Evolutionary conservation across 108 stramenopile species (phyloP), one percentile per base, ranked within the genome.

Genomic region (Pseudonitzschia multistriata): DNA sequence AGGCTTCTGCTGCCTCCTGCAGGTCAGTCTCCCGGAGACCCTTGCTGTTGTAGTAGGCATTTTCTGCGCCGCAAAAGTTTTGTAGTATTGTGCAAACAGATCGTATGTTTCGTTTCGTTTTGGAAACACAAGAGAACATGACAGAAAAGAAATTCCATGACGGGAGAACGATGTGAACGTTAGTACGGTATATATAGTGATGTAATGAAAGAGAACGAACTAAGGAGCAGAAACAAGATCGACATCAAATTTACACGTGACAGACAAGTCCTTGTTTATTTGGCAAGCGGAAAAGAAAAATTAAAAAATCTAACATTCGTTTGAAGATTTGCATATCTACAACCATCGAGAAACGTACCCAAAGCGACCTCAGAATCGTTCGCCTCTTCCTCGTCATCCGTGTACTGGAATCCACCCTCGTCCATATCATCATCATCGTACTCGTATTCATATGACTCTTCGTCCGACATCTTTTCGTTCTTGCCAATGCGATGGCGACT

Each of bases 31-130:
- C 91, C 15, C 89, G 74, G 22, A 90, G 66, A 0, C 82, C 87
- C 79, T 95, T 97, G 79, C 85, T 90, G 55, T 95, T 93, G 85
- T 96, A 97, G 74, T 97, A 97, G 22, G 77, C 70, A 80, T 96
- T 97, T 70, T 97, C 96, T 75, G 31, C 7, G 36, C 3, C 4
- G 8, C 2, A 24, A 24, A 19, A 25, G 7, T 42, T 7, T 52
- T 3, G 25, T 10, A 49, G 21, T 22, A 19, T 52, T 24, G 50
- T 25, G 2, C 2, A 52, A 25, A 52, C 24, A n/a, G 50, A 52
- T 17, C 22, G 24, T 13, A 13, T 42, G 40, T 13, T 10, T 42
- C 40, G 13, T 10, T 42, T 52, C 22, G 22, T 45, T 13, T 3
- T 13, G 42, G 42, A 45, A 45, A 1, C 42, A 17, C 17, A 1